Evolutionary conservation across 805 yeast species (phyloP).

Genomic region (Yamadazyma endophytica): DNA sequence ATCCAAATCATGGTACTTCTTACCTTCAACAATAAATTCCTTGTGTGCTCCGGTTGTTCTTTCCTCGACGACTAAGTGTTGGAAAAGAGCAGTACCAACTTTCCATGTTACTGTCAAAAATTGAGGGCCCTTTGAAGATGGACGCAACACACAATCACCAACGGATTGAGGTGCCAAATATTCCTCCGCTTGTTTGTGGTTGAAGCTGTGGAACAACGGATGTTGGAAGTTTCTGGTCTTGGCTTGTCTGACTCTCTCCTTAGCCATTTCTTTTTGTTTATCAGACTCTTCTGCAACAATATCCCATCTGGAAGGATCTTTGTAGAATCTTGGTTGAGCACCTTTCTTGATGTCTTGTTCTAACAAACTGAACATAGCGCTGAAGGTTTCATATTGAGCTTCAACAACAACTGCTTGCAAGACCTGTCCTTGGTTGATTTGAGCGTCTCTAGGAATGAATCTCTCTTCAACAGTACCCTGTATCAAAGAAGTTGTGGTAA

Average conservation of each 20-base stretch:
- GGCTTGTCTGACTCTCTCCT: slow-evolving; percentile 63
- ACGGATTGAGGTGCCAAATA: slow-evolving; percentile 81
- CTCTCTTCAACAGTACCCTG: slow-evolving; percentile 43
- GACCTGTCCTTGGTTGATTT: slow-evolving; percentile 63
- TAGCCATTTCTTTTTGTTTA: slow-evolving; percentile 49
- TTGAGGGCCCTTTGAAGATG: slow-evolving; percentile 84
- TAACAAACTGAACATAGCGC: slow-evolving; percentile 68
- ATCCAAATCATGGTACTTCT: slow-evolving; percentile 80
- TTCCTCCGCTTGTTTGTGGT: slow-evolving; percentile 86
- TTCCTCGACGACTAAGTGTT: slow-evolving; percentile 86
- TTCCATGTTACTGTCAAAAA: slow-evolving; percentile 96
- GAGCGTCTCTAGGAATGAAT: slow-evolving; percentile 42
- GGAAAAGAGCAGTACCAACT: slow-evolving; percentile 84
- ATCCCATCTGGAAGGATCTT: slow-evolving; percentile 75
- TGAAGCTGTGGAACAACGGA: slow-evolving; percentile 83
- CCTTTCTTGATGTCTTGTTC: slow-evolving; percentile 62
- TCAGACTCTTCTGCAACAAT: slow-evolving; percentile 69
- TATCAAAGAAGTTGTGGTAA: slow-evolving; percentile 37
- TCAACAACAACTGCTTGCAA: slow-evolving; percentile 75
- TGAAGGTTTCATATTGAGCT: slow-evolving; percentile 70
- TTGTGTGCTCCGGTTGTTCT: slow-evolving; percentile 60
- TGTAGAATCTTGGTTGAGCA: slow-evolving; percentile 39
- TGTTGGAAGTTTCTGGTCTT: slow-evolving; percentile 82
- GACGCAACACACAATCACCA: slow-evolving; percentile 92
- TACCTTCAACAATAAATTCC: slow-evolving; percentile 60